Evolutionary conservation across 305 asterid species (phyloP), one percentile per base, ranked within the genome.

Genomic region (Fraxinus platypoda): DNA sequence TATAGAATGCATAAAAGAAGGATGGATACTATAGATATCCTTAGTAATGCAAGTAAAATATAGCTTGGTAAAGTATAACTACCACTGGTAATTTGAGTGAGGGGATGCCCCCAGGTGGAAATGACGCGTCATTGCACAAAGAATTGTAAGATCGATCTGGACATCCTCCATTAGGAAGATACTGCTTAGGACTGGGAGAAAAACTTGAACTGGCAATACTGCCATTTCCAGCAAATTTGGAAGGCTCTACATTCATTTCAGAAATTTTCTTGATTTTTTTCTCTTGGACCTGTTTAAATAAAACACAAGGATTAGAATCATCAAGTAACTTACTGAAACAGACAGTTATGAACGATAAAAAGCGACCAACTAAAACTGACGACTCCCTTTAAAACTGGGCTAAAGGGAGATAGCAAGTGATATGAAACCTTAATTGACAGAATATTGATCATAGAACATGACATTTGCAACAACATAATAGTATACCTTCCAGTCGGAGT

Each of bases 11-110:
- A 62, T 23, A 79, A 17, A 75, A 74, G 73, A 17, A 54, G 43
- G 46, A 78, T 52, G 52, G 38, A 77, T 41, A 30, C 46, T 23
- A 31, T 21, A 26, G 23, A 79, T 70, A 62, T 76, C 19, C 74
- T 38, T 15, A 30, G 73, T 79, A 46, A 80, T 72, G 70, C 43
- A 33, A 43, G 85, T 28, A 86, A 86, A 71, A 17, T 74, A 72
- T 59, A 88, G 85, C 84, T 80, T 84, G 74, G 80, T 82, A 57
- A 82, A 87, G 94, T 90, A 93, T 90, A 93, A 92, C 90, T 96
- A 96, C 99, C 99, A 93, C 95, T 78, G 98, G 98, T 79, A 96
- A 88, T 74, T 91, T 94, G 68, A 96, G 92, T 0, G 93, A 88
- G 54, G 95, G 81, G 82, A 91, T 87, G 86, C 93, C 95, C 78